These are phyloP conservation scores for Rhizopogon vesiculosus DNA, from an alignment of 768 basidiomycete species.

Conservation along the genomic window DNA sequence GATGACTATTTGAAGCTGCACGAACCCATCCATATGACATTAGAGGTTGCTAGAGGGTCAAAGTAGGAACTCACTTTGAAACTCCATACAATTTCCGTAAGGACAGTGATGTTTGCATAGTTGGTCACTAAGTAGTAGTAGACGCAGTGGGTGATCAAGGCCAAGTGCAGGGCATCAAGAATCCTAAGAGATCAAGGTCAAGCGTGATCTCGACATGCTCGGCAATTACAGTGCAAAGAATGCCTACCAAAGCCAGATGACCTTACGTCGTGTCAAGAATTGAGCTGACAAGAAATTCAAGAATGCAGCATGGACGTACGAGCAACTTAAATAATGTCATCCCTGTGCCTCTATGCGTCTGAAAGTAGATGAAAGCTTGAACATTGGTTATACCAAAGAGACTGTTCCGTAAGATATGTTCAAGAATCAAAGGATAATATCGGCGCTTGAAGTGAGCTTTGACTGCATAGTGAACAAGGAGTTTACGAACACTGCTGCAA, in stretches of 20 bases:
- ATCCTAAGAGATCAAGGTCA: constrained; percentile 20
- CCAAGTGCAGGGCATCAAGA: constrained; percentile 31
- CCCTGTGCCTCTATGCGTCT: background rate
- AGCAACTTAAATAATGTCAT: background rate
- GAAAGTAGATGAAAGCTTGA: constrained; percentile 1
- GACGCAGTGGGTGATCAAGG: constrained; percentile 27
- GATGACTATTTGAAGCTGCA: background rate
- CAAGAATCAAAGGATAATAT: too few relatives aligned
- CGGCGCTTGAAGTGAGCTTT: background rate
- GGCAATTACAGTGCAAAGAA: background rate
- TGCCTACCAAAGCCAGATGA: constrained; percentile 5
- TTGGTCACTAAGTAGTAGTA: constrained; percentile 34
- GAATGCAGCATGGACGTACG: background rate
- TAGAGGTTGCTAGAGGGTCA: background rate
- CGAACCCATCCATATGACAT: background rate
- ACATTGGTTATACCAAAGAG: background rate
- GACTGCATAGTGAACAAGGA: background rate
- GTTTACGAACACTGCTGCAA: background rate
- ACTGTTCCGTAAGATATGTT: background rate
- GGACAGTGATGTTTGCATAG: constrained; percentile 23
- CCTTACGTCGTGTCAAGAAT: background rate
- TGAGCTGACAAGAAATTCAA: background rate
- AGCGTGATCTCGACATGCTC: background rate
- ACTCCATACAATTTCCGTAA: constrained; percentile 26
- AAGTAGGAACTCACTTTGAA: background rate